These are phyloP conservation scores for Mycena sanguinolenta DNA, from an alignment of 768 basidiomycete genomes.

Conservation along the genomic window DNA sequence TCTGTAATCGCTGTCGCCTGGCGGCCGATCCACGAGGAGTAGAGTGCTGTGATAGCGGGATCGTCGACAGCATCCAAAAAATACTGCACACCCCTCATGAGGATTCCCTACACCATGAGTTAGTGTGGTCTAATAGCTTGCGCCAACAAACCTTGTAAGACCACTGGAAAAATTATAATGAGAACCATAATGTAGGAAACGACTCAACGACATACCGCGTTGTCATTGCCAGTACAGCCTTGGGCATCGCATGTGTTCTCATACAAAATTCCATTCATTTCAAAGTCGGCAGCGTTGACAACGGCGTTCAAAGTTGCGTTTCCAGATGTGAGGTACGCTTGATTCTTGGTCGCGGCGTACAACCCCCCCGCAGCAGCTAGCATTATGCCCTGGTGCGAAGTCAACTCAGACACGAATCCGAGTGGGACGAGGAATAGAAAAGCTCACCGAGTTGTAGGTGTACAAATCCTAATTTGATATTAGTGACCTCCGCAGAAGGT, in stretches of 20 bases:
- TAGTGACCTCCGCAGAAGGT: background rate
- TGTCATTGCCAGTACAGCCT: too few relatives aligned
- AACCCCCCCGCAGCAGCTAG: conserved; percentile 1
- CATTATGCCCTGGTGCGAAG: background rate
- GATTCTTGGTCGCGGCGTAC: conserved; percentile 1
- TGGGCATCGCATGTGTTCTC: too few relatives aligned
- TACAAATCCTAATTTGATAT: background rate
- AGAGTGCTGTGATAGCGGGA: conserved; percentile 11
- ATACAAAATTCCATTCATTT: too few relatives aligned
- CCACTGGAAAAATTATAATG: too few relatives aligned
- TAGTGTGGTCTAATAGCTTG: too few relatives aligned
- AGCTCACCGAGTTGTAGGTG: conserved; percentile 13
- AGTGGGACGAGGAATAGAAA: background rate
- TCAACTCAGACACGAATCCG: background rate
- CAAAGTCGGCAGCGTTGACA: background rate
- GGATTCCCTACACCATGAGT: conserved; percentile 12
- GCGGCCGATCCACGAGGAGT: conserved; percentile 22
- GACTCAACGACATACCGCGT: too few relatives aligned
- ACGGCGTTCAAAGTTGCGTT: conserved; percentile 4
- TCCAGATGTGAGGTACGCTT: conserved; percentile 9
- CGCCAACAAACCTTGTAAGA: too few relatives aligned
- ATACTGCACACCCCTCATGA: conserved; percentile 17
- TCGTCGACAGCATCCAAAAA: conserved; percentile 16
- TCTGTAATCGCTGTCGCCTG: background rate
- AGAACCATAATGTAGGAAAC: too few relatives aligned